A percentile compares a stretch with the other conserved stretches of the same genome.
Evolutionary conservation across 2,329 filamentous ascomycete species (phyloP).

Genomic region (Penicillium sp.): DNA sequence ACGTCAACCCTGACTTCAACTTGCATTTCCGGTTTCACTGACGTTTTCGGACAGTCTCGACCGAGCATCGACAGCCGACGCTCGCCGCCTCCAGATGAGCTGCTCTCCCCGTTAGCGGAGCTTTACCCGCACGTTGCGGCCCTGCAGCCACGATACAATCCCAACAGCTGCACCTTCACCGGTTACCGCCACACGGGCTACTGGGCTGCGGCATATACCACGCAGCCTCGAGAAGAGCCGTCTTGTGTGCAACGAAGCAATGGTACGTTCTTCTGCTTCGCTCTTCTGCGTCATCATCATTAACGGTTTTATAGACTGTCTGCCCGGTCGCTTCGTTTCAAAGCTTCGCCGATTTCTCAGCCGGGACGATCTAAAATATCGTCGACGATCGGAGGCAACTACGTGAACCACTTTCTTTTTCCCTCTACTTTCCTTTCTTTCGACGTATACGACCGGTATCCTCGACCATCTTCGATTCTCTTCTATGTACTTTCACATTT

Average conservation of each 20-base stretch:
- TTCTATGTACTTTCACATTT: background rate
- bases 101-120: constrained; percentile 31
- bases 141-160: constrained; percentile 34
- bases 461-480: background rate
- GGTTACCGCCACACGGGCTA: constrained; percentile 31
- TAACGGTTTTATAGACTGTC: constrained; percentile 23
- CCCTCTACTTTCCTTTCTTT: constrained; percentile 6
- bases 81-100: constrained; percentile 29
- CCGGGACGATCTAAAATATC: constrained; percentile 31
- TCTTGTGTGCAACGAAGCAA: constrained; percentile 22
- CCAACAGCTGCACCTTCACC: constrained; percentile 28
- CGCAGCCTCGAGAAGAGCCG: constrained; percentile 24
- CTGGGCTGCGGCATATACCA: constrained; percentile 33
- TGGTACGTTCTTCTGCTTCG: constrained; percentile 22
- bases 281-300: constrained; percentile 5
- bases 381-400: constrained; percentile 19
- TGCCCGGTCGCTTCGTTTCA: constrained; percentile 30
- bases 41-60: constrained; percentile 21
- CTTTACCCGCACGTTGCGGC: constrained; percentile 41
- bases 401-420: constrained; percentile 8
- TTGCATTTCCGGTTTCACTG: background rate
- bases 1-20: constrained; percentile 16
- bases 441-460: background rate
- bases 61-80: constrained; percentile 29
- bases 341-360: constrained; percentile 33